These are phyloP conservation scores for Mrakia gelida DNA, from an alignment of 768 basidiomycete species.

Conservation along the genomic window DNA sequence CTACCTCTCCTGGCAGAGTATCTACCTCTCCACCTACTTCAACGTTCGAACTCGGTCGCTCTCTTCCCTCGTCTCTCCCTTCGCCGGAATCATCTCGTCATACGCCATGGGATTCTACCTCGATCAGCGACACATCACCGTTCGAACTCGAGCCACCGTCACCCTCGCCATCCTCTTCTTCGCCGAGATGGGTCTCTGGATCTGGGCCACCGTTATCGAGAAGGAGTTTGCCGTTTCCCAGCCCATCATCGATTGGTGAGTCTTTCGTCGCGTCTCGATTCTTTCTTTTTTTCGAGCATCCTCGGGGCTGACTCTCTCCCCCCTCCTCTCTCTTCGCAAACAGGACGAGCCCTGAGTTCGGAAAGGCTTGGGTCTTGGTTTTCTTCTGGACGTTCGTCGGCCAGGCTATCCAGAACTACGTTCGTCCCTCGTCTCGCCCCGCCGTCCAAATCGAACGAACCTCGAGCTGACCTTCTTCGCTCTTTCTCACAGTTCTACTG, in stretches of 20 bases:
- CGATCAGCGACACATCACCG: conserved; percentile 33
- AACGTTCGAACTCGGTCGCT: conserved; percentile 31
- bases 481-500: conserved; percentile 37
- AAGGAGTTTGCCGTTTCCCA: conserved; percentile 26
- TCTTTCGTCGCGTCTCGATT: too few relatives aligned
- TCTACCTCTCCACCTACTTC: conserved; percentile 21
- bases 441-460: too few relatives aligned
- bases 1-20: conserved; percentile 17
- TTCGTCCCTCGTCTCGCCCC: too few relatives aligned
- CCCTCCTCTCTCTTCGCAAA: not conserved
- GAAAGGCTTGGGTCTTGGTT: conserved; percentile 26
- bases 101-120: conserved; percentile 38
- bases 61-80: conserved; percentile 40
- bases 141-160: conserved; percentile 30
- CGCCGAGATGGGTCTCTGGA: conserved; percentile 37
- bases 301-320: not conserved
- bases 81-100: conserved; percentile 39
- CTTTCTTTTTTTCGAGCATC: not conserved
- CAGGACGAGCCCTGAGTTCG: conserved; percentile 4
- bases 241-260: conserved; percentile 7
- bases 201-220: conserved; percentile 39
- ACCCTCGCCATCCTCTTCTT: conserved; percentile 33
- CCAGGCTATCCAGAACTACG: conserved; percentile 31
- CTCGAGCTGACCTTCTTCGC: not conserved
- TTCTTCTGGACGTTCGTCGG: conserved; percentile 39